A percentile compares a stretch with the other conserved stretches of the same genome.
Conservation (phyloP, 768 basidiomycete genomes). For the Boletus reticuloceps region DNA sequence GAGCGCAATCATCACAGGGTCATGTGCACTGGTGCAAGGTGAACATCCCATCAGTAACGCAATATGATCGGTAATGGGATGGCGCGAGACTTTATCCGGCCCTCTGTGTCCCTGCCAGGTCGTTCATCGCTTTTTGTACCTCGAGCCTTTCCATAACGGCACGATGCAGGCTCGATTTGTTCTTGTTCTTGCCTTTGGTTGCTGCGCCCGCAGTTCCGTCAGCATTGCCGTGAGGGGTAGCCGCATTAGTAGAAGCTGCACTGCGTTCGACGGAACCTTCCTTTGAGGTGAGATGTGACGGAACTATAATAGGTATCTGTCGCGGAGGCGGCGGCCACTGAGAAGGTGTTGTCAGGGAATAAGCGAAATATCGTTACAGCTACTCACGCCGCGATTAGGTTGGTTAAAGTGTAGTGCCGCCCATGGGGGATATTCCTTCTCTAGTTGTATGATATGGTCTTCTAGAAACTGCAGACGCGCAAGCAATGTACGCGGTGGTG, state of each 20-base stretch:
- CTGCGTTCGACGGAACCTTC: slow-evolving; percentile 17
- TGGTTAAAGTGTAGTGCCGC: slow-evolving; percentile 88
- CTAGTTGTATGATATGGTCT: slow-evolving; percentile 71
- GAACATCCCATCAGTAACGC: background rate
- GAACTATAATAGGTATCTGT: slow-evolving; percentile 74
- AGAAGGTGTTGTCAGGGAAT: background rate
- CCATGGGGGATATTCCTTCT: slow-evolving; percentile 86
- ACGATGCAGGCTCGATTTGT: slow-evolving; percentile 64
- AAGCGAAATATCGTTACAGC: background rate
- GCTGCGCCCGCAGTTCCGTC: slow-evolving; percentile 11
- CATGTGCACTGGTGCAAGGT: background rate
- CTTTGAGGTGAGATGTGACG: slow-evolving; percentile 53
- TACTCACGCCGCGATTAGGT: slow-evolving; percentile 71
- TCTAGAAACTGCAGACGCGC: slow-evolving; percentile 69
- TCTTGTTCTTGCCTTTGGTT: slow-evolving; percentile 35
- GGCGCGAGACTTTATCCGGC: slow-evolving; percentile 13
- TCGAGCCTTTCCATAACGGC: slow-evolving; percentile 75
- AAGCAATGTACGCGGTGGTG: slow-evolving; percentile 61
- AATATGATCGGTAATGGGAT: background rate
- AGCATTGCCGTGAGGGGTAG: slow-evolving; percentile 4
- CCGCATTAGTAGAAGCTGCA: slow-evolving; percentile 3
- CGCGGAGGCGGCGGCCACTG: slow-evolving; percentile 87
- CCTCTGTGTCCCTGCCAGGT: slow-evolving; percentile 33
- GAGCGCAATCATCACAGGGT: background rate
- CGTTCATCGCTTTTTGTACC: slow-evolving; percentile 67